Conservation (phyloP, 1,284 basidiomycete genomes). For the Takashimella tepidaria region DNA sequence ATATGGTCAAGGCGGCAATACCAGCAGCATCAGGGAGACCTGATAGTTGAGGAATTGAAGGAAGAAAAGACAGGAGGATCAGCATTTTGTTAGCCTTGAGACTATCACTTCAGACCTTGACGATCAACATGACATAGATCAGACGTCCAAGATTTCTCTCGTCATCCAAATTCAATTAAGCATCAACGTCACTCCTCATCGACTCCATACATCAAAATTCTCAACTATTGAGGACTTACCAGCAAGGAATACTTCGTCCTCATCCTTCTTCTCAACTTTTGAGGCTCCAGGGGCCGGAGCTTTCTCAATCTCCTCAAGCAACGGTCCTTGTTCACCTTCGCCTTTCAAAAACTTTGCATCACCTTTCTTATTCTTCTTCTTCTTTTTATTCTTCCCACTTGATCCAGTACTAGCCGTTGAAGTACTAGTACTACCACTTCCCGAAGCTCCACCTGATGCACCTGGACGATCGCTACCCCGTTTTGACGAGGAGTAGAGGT, state of each 20-base stretch:
- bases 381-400: conserved; percentile 59
- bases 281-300: conserved; percentile 40
- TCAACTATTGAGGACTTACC: conserved; percentile 22
- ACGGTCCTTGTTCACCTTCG: conserved; percentile 57
- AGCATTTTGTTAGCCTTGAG: too few relatives aligned
- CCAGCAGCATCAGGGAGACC: conserved; percentile 33
- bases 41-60: too few relatives aligned
- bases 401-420: conserved; percentile 8
- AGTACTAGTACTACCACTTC: conserved; percentile 48
- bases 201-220: too few relatives aligned
- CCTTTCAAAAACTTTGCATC: conserved; percentile 36
- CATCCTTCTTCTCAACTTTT: conserved; percentile 33
- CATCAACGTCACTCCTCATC: too few relatives aligned
- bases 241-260: conserved; percentile 14
- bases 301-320: conserved; percentile 64
- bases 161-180: too few relatives aligned
- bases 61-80: too few relatives aligned
- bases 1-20: conserved; percentile 32
- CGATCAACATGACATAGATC: too few relatives aligned
- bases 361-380: conserved; percentile 53
- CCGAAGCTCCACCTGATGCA: conserved; percentile 49
- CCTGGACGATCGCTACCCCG: neutral
- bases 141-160: too few relatives aligned
- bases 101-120: too few relatives aligned
- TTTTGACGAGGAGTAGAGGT: conserved; percentile 47